Evolutionary conservation across 2,329 filamentous ascomycete genomes (phyloP).

Genomic region (Cryoendolithus antarcticus): DNA sequence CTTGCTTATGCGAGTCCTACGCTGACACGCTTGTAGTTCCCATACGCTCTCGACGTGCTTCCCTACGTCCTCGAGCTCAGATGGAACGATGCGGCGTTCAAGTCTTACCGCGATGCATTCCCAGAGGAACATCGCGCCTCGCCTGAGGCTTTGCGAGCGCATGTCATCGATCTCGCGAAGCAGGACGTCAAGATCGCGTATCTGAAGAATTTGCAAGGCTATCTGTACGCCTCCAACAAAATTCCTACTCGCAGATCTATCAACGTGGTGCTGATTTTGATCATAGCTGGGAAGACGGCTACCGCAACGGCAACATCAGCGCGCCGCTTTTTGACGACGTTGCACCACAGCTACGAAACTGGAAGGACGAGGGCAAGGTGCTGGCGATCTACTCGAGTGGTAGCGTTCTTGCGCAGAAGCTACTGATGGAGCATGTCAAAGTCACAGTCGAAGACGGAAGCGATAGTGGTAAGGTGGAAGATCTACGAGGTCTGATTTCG

Average conservation of each 20-base stretch:
- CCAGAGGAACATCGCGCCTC: slow-evolving; percentile 50
- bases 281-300: slow-evolving; percentile 56
- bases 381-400: slow-evolving; percentile 74
- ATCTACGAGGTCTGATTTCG: slow-evolving; percentile 47
- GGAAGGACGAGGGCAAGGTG: slow-evolving; percentile 43
- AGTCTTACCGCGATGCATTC: slow-evolving; percentile 58
- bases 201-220: slow-evolving; percentile 67
- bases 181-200: slow-evolving; percentile 65
- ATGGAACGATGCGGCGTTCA: slow-evolving; percentile 56
- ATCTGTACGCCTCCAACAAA: slow-evolving; percentile 32
- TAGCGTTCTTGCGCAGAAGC: slow-evolving; percentile 67
- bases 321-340: slow-evolving; percentile 68
- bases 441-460: slow-evolving; percentile 24
- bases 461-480: slow-evolving; percentile 32
- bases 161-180: slow-evolving; percentile 58
- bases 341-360: slow-evolving; percentile 35
- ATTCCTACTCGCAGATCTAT: no score
- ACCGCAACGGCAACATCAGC: slow-evolving; percentile 54
- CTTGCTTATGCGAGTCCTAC: no score
- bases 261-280: slow-evolving; percentile 21
- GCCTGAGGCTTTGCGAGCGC: slow-evolving; percentile 48
- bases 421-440: slow-evolving; percentile 55
- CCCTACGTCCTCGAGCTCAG: slow-evolving; percentile 50
- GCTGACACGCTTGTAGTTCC: slow-evolving; percentile 45
- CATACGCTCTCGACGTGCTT: slow-evolving; percentile 59